These are phyloP conservation scores for Breviolum minutum DNA, from an alignment of 73 alveolate genomes.

Conservation along the genomic window DNA sequence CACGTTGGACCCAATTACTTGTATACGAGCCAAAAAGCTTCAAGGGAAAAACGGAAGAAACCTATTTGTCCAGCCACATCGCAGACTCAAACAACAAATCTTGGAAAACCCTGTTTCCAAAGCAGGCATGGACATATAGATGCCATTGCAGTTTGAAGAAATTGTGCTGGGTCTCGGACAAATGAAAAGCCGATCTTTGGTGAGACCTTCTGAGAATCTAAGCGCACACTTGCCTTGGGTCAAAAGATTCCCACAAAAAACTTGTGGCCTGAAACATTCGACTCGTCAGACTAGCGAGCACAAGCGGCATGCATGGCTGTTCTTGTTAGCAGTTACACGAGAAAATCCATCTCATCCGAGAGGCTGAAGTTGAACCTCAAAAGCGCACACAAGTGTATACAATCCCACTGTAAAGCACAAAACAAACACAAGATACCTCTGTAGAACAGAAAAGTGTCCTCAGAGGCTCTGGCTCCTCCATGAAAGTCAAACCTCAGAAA, in stretches of 20 bases:
- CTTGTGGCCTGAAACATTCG: neutral
- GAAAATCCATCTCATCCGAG: neutral
- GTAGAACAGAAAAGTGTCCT: neutral
- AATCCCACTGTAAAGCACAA: neutral
- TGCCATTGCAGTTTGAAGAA: no score
- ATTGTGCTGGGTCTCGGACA: conserved; percentile 15
- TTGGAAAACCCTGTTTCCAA: no score
- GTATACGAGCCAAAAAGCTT: no score
- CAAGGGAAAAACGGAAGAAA: no score
- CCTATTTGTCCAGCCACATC: no score
- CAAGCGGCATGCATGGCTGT: no score
- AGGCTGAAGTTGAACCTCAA: conserved; percentile 79
- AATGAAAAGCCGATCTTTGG: conserved; percentile 87
- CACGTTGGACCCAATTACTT: no score
- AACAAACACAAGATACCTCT: neutral
- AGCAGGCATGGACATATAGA: no score
- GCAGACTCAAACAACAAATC: no score
- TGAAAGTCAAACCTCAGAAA: conserved; percentile 25
- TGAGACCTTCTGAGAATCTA: conserved; percentile 57
- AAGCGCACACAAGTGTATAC: neutral
- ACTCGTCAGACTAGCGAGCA: no score
- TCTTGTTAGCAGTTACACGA: no score
- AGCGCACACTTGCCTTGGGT: conserved; percentile 73
- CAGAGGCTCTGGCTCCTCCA: conserved; percentile 61
- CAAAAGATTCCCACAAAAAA: neutral